These are phyloP conservation scores for Globisporangium spinosum DNA, from an alignment of 352 stramenopile genomes.

Conservation along the genomic window DNA sequence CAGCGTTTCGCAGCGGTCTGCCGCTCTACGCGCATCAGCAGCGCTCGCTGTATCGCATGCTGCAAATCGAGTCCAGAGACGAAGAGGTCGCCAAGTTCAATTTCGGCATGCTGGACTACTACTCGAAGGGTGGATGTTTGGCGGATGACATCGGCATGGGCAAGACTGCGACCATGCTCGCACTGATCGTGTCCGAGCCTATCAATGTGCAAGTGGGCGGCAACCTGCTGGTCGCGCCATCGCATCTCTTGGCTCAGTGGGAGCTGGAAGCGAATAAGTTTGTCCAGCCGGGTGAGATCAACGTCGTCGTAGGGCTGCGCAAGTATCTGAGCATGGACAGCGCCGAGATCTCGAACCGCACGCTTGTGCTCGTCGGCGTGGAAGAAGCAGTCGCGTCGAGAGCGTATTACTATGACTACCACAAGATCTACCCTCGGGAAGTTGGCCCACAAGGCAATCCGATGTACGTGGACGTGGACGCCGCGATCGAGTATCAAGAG, in stretches of 20 bases:
- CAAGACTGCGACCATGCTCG: conserved; percentile 82
- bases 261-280: conserved; percentile 80
- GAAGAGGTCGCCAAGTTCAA: conserved; percentile 63
- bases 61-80: conserved; percentile 74
- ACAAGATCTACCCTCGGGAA: conserved; percentile 53
- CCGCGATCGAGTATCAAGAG: conserved; percentile 57
- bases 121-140: conserved; percentile 63
- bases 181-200: conserved; percentile 62
- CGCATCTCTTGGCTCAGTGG: conserved; percentile 80
- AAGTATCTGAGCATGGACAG: conserved; percentile 51
- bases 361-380: conserved; percentile 76
- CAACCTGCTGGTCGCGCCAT: conserved; percentile 74
- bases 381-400: conserved; percentile 67
- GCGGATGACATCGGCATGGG: conserved; percentile 82
- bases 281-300: conserved; percentile 52
- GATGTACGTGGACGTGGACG: conserved; percentile 40
- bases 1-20: conserved; percentile 37
- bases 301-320: conserved; percentile 62
- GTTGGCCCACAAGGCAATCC: conserved; percentile 29
- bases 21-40: conserved; percentile 78
- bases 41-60: conserved; percentile 82
- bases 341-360: conserved; percentile 58
- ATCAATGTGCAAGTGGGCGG: conserved; percentile 41
- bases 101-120: conserved; percentile 73
- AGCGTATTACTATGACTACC: conserved; percentile 55